Conservation (phyloP, 2,329 filamentous ascomycete genomes). For the Tricladium varicosporioides region DNA sequence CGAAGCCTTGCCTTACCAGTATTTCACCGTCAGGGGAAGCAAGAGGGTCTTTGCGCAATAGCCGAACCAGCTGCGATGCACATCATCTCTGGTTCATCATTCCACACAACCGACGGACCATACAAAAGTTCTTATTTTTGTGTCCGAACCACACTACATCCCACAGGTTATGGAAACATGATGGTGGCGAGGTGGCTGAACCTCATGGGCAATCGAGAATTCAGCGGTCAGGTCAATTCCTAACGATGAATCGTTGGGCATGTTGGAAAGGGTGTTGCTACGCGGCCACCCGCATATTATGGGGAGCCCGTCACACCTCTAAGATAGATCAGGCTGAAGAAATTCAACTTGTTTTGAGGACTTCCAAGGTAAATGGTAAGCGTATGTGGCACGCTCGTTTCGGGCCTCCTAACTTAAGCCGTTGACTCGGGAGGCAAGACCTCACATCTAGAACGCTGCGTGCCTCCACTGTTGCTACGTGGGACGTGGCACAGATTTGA, state of each 20-base stretch:
- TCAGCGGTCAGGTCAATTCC: neutral
- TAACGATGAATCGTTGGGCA: neutral
- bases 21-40: constrained; percentile 7
- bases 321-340: neutral
- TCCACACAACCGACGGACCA: neutral
- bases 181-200: neutral
- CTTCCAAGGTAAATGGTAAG: neutral
- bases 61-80: neutral
- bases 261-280: neutral
- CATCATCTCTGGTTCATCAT: neutral
- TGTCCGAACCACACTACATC: neutral
- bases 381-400: neutral
- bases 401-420: neutral
- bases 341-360: neutral
- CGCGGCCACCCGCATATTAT: neutral
- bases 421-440: neutral
- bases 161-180: neutral
- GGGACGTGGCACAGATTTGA: neutral
- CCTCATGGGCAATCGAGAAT: neutral
- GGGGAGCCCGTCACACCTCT: neutral
- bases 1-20: constrained; percentile 10
- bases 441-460: neutral
- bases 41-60: constrained; percentile 7
- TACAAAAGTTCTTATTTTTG: neutral
- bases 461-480: neutral